Evolutionary conservation across 305 asterid species (phyloP).

Genomic region (Caryopteris hybrid): DNA sequence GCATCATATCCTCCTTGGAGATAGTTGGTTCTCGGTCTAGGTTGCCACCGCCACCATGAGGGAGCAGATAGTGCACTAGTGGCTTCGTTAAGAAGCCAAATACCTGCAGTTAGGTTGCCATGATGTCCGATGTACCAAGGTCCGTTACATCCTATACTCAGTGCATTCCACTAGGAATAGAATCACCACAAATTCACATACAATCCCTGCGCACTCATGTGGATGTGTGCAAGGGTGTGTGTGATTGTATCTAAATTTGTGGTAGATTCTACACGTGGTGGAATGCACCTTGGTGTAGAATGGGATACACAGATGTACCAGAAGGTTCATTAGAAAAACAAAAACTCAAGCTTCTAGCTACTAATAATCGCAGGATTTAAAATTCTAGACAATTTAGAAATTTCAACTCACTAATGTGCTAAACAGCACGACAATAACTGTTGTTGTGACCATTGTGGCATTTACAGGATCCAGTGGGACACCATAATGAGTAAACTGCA

Average conservation of each 20-base stretch:
- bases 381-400: background rate
- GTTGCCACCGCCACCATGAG: constrained; percentile 27
- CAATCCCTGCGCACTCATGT: too few species aligned
- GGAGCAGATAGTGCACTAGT: constrained; percentile 56
- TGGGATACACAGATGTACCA: background rate
- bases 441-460: constrained; percentile 72
- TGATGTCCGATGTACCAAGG: background rate
- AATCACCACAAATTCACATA: too few species aligned
- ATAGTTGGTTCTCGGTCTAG: constrained; percentile 57
- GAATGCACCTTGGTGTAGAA: background rate
- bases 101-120: constrained; percentile 43
- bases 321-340: background rate
- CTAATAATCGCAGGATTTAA: background rate
- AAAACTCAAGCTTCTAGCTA: background rate
- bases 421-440: constrained; percentile 69
- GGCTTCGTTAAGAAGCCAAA: constrained; percentile 88
- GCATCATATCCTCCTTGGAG: constrained; percentile 59
- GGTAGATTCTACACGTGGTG: background rate
- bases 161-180: background rate
- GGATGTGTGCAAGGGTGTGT: too few species aligned
- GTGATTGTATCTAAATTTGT: background rate
- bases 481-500: constrained; percentile 80
- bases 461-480: constrained; percentile 58
- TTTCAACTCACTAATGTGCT: constrained; percentile 69
- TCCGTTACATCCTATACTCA: background rate